phyloP scores from a whole-genome alignment of 805 yeast genomes.

The Lachancea fermentati region DNA sequence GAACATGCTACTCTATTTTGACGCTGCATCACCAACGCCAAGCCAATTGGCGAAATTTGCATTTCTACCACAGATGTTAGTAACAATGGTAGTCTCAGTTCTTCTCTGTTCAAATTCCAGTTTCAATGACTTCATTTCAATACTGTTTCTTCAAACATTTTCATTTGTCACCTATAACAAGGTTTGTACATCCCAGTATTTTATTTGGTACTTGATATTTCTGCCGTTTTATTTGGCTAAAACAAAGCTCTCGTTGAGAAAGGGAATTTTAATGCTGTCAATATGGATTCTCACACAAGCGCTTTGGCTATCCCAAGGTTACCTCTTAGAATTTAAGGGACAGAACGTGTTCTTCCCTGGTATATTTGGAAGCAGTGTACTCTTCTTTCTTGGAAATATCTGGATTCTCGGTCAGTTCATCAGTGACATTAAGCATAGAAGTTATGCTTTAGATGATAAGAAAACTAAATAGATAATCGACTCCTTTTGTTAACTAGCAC shows the following conservation, averaged over 20 bases:
- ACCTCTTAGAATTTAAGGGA: conserved; percentile 76
- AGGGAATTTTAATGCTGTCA: conserved; percentile 39
- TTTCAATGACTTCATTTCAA: conserved; percentile 39
- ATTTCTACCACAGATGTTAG: conserved; percentile 72
- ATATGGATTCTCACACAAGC: conserved; percentile 73
- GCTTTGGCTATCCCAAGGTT: conserved; percentile 74
- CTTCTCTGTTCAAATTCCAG: conserved; percentile 24
- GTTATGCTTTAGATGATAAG: conserved; percentile 1
- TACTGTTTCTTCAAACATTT: conserved; percentile 71
- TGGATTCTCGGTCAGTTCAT: conserved; percentile 55
- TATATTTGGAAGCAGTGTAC: conserved; percentile 47
- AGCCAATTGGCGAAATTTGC: conserved; percentile 43
- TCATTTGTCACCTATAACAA: conserved; percentile 74
- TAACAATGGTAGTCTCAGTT: conserved; percentile 26
- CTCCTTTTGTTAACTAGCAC: too few species aligned
- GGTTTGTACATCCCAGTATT: conserved; percentile 91
- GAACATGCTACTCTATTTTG: conserved; percentile 64
- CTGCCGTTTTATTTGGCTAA: conserved; percentile 64
- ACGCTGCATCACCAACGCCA: conserved; percentile 36
- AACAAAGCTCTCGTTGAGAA: conserved; percentile 34
- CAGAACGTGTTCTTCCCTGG: conserved; percentile 54
- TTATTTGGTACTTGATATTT: conserved; percentile 87
- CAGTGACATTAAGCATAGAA: conserved; percentile 31
- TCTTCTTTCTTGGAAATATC: conserved; percentile 58
- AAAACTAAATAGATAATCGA: conserved; percentile 1